Conservation (phyloP, 2,329 filamentous ascomycete species). For the Geosmithia putterillii region DNA sequence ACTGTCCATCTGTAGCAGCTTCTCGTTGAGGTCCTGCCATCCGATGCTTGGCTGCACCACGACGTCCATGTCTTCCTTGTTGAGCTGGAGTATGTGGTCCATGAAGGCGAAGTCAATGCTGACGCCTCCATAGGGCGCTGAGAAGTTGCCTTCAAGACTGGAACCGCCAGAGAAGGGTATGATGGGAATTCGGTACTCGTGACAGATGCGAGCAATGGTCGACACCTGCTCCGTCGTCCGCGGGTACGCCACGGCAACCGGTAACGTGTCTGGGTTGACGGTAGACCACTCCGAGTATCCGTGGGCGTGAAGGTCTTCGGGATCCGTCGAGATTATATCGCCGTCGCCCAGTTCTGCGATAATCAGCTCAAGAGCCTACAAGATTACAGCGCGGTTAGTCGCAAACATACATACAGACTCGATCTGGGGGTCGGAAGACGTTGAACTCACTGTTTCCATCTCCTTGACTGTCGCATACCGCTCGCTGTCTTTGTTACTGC, state of each 20-base stretch:
- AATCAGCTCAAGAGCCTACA: slow-evolving; percentile 43
- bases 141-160: slow-evolving; percentile 82
- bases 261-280: slow-evolving; percentile 44
- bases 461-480: slow-evolving; percentile 24
- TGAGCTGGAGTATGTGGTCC: slow-evolving; percentile 68
- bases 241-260: slow-evolving; percentile 53
- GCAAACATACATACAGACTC: no score
- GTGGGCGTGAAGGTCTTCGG: slow-evolving; percentile 47
- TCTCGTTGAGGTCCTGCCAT: slow-evolving; percentile 82
- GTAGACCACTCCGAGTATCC: slow-evolving; percentile 60
- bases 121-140: slow-evolving; percentile 73
- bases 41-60: slow-evolving; percentile 83
- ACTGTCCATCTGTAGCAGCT: slow-evolving; percentile 52
- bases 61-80: slow-evolving; percentile 83
- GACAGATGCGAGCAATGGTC: slow-evolving; percentile 53
- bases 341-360: slow-evolving; percentile 31
- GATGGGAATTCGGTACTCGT: slow-evolving; percentile 70
- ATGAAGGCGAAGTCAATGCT: slow-evolving; percentile 84
- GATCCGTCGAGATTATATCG: slow-evolving; percentile 49
- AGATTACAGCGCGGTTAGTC: not conserved
- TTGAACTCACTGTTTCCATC: slow-evolving; percentile 11
- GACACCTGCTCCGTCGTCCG: slow-evolving; percentile 48
- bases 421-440: no score
- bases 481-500: not conserved
- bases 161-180: slow-evolving; percentile 80